Evolutionary conservation across 2,329 filamentous ascomycete species (phyloP).

Genomic region (Fusarium xylarioides): DNA sequence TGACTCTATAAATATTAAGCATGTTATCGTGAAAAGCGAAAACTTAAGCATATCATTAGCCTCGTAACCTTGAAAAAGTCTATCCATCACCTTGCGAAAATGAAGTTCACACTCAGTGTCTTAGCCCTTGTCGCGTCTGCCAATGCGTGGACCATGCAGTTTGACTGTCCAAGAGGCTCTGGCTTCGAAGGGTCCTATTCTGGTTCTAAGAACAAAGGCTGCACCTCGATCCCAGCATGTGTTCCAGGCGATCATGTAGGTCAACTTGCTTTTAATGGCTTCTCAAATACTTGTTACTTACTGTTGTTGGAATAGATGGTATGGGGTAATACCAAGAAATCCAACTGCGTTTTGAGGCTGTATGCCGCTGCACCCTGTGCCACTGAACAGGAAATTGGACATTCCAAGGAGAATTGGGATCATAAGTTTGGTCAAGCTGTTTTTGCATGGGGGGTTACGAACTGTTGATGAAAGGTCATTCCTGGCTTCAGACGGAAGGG

Average conservation of each 20-base stretch:
- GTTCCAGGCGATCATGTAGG: not conserved
- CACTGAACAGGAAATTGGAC: not conserved
- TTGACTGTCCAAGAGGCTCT: not conserved
- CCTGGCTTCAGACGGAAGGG: accelerated
- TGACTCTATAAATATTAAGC: not conserved
- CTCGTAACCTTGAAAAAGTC: not conserved
- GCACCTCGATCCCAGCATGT: not conserved
- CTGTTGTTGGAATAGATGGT: not conserved
- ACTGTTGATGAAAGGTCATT: accelerated
- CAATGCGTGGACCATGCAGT: not conserved
- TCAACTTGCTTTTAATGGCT: too few relatives aligned
- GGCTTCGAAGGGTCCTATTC: not conserved
- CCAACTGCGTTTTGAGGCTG: not conserved
- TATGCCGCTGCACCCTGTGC: not conserved
- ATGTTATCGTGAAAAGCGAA: too few relatives aligned
- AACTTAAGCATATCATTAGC: not conserved
- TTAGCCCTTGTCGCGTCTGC: not conserved
- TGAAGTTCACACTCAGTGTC: not conserved
- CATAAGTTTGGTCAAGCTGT: not conserved
- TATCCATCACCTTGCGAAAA: not conserved
- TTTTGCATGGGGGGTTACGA: not conserved
- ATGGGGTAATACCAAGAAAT: not conserved
- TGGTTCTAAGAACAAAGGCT: not conserved
- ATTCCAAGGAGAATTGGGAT: not conserved
- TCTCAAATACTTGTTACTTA: not conserved